Base-by-base conservation (phyloP, 805 yeast species). In the Sporopachydermia quercuum region DNA sequence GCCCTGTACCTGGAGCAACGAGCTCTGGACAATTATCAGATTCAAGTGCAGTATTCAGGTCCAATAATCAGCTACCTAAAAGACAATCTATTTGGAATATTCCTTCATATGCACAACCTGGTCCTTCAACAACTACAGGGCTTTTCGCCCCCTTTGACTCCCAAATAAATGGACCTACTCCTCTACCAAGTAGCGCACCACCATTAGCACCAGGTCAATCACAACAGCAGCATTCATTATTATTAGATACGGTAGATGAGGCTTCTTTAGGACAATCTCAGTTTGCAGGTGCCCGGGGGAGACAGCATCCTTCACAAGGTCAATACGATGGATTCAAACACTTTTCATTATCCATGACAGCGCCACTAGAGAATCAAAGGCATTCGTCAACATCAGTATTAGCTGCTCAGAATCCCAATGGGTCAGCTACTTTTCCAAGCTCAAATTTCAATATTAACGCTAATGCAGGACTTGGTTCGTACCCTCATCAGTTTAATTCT, bases 161-260 rank as follows among this genome's bases (percentile, higher is more conserved):
- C 8, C 30, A 23, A 23, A 23, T 23, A n/a, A n/a, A 8, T 23
- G 13, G n/a, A 8, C n/a, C 30, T n/a, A 8, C 30, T 8, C 13
- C 13, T 23, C n/a, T 23, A 23, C 30, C 30, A 23, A 23, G n/a
- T n/a, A 23, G 30, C 30, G 30, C 30, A 23, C 30, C 30, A n/a
- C 30, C 30, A 23, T n/a, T 23, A 8, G 30, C 30, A 8, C 30
- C 8, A n/a, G 30, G 30, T 23, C 30, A 23, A 23, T n/a, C 8
- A 23, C 8, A n/a, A 8, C 30, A 23, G n/a, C 30, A 23, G 30
- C 30, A 23, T 23, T 23, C 30, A 23, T n/a, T 23, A n/a, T n/a
- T 23, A 23, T 8, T 23, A n/a, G 30, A 23, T n/a, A 8, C 30
- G 8, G n/a, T 23, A 8, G 30, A 23, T 8, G 30, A 23, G 30